Conservation (phyloP, 768 basidiomycete genomes). For the Dendrothele bispora region DNA sequence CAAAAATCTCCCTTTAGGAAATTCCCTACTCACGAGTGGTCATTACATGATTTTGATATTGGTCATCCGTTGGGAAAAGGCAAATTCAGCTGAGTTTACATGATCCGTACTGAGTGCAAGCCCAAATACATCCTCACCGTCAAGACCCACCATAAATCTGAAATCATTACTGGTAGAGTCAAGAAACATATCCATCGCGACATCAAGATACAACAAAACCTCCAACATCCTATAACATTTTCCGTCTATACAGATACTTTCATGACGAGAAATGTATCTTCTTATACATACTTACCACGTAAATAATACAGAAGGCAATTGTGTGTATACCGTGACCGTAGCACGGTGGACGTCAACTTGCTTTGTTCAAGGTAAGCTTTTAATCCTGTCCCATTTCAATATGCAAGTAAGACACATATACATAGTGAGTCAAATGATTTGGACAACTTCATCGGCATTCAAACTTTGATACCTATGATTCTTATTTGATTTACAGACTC, state of each 20-base stretch:
- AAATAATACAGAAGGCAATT: no score
- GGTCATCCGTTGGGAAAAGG: conserved; percentile 98
- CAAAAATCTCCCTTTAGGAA: conserved; percentile 39
- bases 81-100: conserved; percentile 98
- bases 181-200: conserved; percentile 98
- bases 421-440: no score
- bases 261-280: conserved; percentile 98
- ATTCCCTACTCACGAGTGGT: conserved; percentile 82
- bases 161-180: conserved; percentile 87
- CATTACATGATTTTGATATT: conserved; percentile 85
- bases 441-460: no score
- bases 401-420: no score
- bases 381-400: no score
- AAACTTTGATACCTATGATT: no score
- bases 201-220: conserved; percentile 97
- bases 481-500: no score
- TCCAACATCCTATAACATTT: conserved; percentile 92
- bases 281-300: no score
- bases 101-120: conserved; percentile 88
- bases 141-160: conserved; percentile 96
- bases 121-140: conserved; percentile 94
- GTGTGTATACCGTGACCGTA: no score
- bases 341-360: no score
- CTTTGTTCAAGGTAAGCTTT: no score
- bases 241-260: conserved; percentile 95